Percentiles rank a stretch among this genome's conserved stretches.
These are phyloP conservation scores for Kewa caespitosa DNA, from an alignment of 179 eudicot species.

Conservation along the genomic window DNA sequence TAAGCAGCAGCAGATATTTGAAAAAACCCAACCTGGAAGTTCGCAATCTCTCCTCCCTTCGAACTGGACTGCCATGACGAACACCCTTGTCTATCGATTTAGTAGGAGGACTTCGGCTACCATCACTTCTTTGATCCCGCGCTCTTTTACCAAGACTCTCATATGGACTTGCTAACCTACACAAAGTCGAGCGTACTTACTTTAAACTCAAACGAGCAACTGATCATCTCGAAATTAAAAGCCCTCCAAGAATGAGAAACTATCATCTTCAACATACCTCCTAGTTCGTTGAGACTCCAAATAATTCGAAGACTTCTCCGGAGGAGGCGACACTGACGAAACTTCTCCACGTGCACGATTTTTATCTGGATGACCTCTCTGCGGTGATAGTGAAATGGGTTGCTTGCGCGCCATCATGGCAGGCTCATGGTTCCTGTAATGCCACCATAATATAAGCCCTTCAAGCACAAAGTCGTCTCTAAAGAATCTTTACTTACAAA, in stretches of 20 bases:
- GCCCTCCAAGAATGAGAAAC: slow-evolving; percentile 24
- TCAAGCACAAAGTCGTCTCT: neutral
- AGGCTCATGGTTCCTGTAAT: slow-evolving; percentile 34
- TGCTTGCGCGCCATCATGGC: slow-evolving; percentile 31
- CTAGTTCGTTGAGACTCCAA: slow-evolving; percentile 39
- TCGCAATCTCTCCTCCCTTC: slow-evolving; percentile 28
- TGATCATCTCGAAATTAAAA: neutral
- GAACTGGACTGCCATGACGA: slow-evolving; percentile 36
- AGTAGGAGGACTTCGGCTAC: slow-evolving; percentile 40
- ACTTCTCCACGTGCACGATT: slow-evolving; percentile 31
- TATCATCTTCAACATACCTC: slow-evolving; percentile 48
- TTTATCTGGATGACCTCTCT: slow-evolving; percentile 48
- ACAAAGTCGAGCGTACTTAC: neutral
- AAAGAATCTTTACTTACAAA: neutral
- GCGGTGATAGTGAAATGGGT: slow-evolving; percentile 61
- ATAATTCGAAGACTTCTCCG: slow-evolving; percentile 38
- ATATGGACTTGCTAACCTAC: slow-evolving; percentile 45
- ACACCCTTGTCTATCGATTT: slow-evolving; percentile 36
- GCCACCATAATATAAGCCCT: slow-evolving; percentile 4
- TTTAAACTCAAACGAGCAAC: neutral
- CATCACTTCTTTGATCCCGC: slow-evolving; percentile 33
- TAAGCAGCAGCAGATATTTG: neutral
- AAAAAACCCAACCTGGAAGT: slow-evolving; percentile 46
- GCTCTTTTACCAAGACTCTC: slow-evolving; percentile 31
- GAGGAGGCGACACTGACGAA: slow-evolving; percentile 46